Evolutionary conservation across 78 protist species (phyloP), one percentile per base, ranked within the genome.

Genomic region (slime mould (Dictyostelium discoideum)): DNA sequence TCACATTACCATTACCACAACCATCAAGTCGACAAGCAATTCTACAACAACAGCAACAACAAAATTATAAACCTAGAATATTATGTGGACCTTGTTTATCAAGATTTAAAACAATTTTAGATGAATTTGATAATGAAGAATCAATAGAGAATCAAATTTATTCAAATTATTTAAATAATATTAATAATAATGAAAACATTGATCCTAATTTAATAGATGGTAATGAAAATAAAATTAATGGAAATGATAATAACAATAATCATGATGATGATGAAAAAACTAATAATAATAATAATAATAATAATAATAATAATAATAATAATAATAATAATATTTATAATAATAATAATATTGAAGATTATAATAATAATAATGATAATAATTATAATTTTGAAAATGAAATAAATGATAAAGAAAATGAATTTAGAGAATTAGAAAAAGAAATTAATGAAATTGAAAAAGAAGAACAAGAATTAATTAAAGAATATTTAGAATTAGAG

Each of bases 21-120:
- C 44, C 50, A 40, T 32, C 50, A 9, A 77, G 60, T 18, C 24
- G 77, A 1, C 77, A 69, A 69, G 42, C 32, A 69, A 24, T 26
- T 10, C 18, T 69, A 69, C 54, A 48, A 80, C 48, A 40, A n/a
- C 85, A 39, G 13, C 50, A 44, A 46, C 73, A 82, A 54, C 32
- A n/a, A 82, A 40, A 29, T 5, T 82, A 40, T 82, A 82, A 82
- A 82, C 85, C 67, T 16, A 88, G 67, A 50, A 67, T 85, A 26
- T 67, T 90, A 24, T 90, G 95, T 72, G 88, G 95, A 0, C 72
- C 80, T 2, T 90, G 95, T 50, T 39, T 90, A 48, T 90, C 88
- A 14, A 82, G 83, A 54, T 74, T 90, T 37, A 90, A 82, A 90
- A 77, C 78, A 3, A 81, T 78, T 13, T 42, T 90, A 20, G 88